Evolutionary conservation across 352 stramenopile species (phyloP).

Genomic region (Pythium chondricola): DNA sequence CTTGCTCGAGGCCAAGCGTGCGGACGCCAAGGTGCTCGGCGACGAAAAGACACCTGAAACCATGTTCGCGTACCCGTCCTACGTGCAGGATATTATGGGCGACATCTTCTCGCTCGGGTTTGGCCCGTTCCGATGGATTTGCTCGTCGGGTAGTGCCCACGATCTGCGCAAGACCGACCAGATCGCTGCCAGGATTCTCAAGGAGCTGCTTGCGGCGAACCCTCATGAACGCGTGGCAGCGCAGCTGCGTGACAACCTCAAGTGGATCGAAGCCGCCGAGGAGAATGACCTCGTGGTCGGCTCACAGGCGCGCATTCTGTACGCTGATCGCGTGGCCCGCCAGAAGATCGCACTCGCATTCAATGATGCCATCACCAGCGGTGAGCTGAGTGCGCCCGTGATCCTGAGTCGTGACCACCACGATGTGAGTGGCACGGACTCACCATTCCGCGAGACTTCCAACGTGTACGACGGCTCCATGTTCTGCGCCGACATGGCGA

Average conservation of each 20-base stretch:
- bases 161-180: slow-evolving; percentile 75
- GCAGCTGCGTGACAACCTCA: slow-evolving; percentile 80
- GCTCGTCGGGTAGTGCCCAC: slow-evolving; percentile 50
- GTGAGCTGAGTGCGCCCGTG: slow-evolving; percentile 62
- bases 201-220: slow-evolving; percentile 46
- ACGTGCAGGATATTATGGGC: slow-evolving; percentile 90
- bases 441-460: slow-evolving; percentile 84
- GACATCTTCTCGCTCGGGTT: slow-evolving; percentile 90
- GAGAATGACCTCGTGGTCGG: slow-evolving; percentile 85
- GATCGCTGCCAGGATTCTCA: slow-evolving; percentile 66
- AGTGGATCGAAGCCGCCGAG: slow-evolving; percentile 81
- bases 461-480: slow-evolving; percentile 84
- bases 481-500: slow-evolving; percentile 87
- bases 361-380: slow-evolving; percentile 69
- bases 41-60: slow-evolving; percentile 41
- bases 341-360: slow-evolving; percentile 75
- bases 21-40: slow-evolving; percentile 70
- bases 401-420: slow-evolving; percentile 87
- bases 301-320: slow-evolving; percentile 86
- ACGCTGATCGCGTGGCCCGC: slow-evolving; percentile 74
- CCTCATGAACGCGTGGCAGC: slow-evolving; percentile 49
- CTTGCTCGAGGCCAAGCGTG: slow-evolving; percentile 73
- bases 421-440: slow-evolving; percentile 86
- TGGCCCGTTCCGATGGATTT: slow-evolving; percentile 88
- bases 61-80: slow-evolving; percentile 84